Conservation (phyloP, 116 monocot genomes). For the Trichopus zeylanicus region DNA sequence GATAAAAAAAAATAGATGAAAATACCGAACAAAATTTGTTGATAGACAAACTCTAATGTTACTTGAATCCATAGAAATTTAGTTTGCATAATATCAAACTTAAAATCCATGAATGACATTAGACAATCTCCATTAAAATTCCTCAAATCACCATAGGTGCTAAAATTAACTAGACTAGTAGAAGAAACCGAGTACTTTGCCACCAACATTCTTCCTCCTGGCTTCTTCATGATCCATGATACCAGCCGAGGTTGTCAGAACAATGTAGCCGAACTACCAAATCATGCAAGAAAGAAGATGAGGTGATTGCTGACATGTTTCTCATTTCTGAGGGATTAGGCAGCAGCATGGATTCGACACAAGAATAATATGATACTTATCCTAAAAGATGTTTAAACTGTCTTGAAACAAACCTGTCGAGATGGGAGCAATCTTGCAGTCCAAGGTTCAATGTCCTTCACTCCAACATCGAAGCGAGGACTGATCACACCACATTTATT, state of each 20-base stretch:
- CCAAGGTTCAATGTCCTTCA: conserved; percentile 38
- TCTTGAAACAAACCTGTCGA: conserved; percentile 17
- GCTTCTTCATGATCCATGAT: conserved; percentile 51
- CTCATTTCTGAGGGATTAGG: neutral
- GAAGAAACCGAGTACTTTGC: conserved; percentile 38
- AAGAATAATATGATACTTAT: too few relatives aligned
- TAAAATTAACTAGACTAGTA: conserved; percentile 9
- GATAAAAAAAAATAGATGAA: too few relatives aligned
- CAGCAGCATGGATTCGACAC: too few relatives aligned
- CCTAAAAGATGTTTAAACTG: neutral
- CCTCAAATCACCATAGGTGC: neutral
- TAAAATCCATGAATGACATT: too few relatives aligned
- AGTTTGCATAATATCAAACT: too few relatives aligned
- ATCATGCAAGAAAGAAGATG: neutral
- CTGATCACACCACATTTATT: conserved; percentile 47
- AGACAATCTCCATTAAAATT: neutral
- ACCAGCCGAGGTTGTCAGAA: conserved; percentile 34
- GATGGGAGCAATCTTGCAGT: conserved; percentile 35
- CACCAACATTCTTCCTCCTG: conserved; percentile 48
- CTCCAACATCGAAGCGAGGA: conserved; percentile 34
- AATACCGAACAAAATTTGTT: too few relatives aligned
- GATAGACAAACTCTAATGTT: too few relatives aligned
- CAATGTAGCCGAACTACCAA: conserved; percentile 37
- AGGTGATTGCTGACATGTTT: neutral
- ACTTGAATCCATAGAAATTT: too few relatives aligned